A percentile compares a stretch with the other conserved stretches of the same genome.
phyloP scores from a whole-genome alignment of 768 basidiomycete genomes.

The Cantharellus cinnabarinus region DNA sequence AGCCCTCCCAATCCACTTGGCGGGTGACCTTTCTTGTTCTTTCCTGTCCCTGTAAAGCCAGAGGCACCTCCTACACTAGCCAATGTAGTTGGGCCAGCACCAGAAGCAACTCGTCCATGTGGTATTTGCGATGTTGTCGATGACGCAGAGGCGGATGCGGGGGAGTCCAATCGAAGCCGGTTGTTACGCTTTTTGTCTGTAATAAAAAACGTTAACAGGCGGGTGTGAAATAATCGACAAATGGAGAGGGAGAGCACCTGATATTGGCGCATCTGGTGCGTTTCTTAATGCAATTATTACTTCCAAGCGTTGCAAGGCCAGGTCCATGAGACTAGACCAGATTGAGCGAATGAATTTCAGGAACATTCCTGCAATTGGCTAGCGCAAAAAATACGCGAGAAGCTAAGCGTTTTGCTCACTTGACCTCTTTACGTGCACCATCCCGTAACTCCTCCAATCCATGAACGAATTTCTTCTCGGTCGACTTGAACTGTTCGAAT shows the following conservation, averaged over 20 bases:
- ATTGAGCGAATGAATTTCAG: background rate
- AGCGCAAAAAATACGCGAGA: no score
- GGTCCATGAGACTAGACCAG: slow-evolving; percentile 39
- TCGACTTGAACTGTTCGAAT: slow-evolving; percentile 38
- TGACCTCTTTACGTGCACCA: slow-evolving; percentile 38
- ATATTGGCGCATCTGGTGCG: slow-evolving; percentile 19
- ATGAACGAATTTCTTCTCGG: slow-evolving; percentile 38
- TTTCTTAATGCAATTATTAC: slow-evolving; percentile 54
- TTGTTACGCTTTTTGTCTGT: slow-evolving; percentile 52
- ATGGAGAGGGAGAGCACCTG: slow-evolving; percentile 29
- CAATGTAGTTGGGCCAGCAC: background rate
- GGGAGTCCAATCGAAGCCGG: slow-evolving; percentile 51
- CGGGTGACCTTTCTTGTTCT: background rate
- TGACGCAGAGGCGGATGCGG: slow-evolving; percentile 34
- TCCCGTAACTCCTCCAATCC: slow-evolving; percentile 43
- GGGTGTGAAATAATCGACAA: slow-evolving; percentile 18
- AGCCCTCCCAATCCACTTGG: background rate
- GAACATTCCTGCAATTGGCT: background rate
- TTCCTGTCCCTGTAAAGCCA: background rate
- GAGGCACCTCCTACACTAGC: background rate
- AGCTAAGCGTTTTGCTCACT: slow-evolving; percentile 22
- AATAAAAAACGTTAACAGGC: background rate
- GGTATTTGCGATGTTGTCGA: slow-evolving; percentile 15
- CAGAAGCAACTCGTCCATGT: slow-evolving; percentile 8
- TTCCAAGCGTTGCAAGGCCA: slow-evolving; percentile 45